These are phyloP conservation scores for Trichophyton mentagrophytes DNA, from an alignment of 2,329 filamentous ascomycete species.

Conservation along the genomic window DNA sequence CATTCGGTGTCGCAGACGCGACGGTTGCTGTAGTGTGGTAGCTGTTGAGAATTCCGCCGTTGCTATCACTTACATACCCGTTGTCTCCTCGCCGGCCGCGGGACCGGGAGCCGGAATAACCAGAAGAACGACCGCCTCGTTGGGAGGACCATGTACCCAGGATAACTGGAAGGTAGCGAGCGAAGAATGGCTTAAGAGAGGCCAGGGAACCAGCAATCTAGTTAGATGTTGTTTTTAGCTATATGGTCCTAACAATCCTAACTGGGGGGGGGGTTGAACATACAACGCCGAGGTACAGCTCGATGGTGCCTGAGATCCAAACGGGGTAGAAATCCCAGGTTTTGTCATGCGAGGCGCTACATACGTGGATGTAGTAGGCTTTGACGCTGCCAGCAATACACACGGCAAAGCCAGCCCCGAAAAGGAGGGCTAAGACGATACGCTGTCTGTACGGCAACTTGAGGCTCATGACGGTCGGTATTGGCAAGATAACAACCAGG, in stretches of 20 bases:
- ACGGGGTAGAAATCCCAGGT: not conserved
- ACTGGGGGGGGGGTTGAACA: not conserved
- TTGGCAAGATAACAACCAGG: not conserved
- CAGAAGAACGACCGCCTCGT: not conserved
- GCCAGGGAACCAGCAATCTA: not conserved
- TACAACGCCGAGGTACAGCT: constrained; percentile 2
- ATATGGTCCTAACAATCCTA: not conserved
- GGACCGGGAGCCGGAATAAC: not conserved
- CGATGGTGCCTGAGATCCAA: not conserved
- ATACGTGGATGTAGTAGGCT: not conserved
- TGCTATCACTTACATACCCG: not conserved
- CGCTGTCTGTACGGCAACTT: not conserved
- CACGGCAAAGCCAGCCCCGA: not conserved
- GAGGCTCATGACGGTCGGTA: not conserved
- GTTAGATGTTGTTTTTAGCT: not conserved
- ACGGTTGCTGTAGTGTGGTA: not conserved
- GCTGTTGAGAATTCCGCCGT: not conserved
- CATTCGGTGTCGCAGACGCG: not conserved
- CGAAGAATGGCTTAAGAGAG: not conserved
- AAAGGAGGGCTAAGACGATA: not conserved
- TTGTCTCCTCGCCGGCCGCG: too few relatives aligned
- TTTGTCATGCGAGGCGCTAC: not conserved
- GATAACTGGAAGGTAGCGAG: not conserved
- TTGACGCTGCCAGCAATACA: not conserved
- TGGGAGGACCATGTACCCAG: not conserved